These are phyloP conservation scores for Phialocephala subalpina DNA, from an alignment of 2,329 filamentous ascomycete species.

Conservation along the genomic window DNA sequence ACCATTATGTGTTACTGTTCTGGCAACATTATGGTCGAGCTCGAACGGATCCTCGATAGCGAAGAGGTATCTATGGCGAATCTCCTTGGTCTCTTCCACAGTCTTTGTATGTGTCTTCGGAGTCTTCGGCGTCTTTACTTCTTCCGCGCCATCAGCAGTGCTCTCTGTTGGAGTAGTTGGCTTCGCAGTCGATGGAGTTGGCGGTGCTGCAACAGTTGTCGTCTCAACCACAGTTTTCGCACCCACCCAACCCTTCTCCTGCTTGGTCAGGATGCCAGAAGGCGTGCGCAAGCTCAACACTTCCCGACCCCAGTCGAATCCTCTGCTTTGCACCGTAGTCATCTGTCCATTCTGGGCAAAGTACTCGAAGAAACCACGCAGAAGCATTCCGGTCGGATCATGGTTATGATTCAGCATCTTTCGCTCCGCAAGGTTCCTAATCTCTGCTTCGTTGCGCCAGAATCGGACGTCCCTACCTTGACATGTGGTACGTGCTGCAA, in stretches of 20 bases:
- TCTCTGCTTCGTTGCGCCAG: slow-evolving; percentile 78
- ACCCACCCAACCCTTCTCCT: slow-evolving; percentile 86
- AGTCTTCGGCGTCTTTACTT: slow-evolving; percentile 20
- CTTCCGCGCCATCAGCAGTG: slow-evolving; percentile 13
- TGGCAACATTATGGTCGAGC: slow-evolving; percentile 84
- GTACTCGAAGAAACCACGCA: slow-evolving; percentile 89
- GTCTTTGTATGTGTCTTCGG: slow-evolving; percentile 31
- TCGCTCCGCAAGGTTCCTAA: slow-evolving; percentile 64
- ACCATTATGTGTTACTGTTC: slow-evolving; percentile 84
- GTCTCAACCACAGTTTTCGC: slow-evolving; percentile 74
- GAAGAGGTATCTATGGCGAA: slow-evolving; percentile 83
- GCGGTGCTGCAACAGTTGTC: slow-evolving; percentile 47
- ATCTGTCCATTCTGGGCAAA: slow-evolving; percentile 71
- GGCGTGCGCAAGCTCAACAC: slow-evolving; percentile 79
- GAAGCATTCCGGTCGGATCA: slow-evolving; percentile 73
- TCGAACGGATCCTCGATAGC: slow-evolving; percentile 95
- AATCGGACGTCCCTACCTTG: slow-evolving; percentile 78
- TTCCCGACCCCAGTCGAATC: slow-evolving; percentile 83
- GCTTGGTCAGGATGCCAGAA: slow-evolving; percentile 76
- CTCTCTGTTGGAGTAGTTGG: slow-evolving; percentile 12
- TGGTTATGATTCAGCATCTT: slow-evolving; percentile 72
- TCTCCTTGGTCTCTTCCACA: slow-evolving; percentile 61
- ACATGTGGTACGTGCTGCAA: slow-evolving; percentile 51
- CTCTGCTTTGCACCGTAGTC: slow-evolving; percentile 57
- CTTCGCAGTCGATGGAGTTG: slow-evolving; percentile 30